Evolutionary conservation across 208 protist genomes (phyloP).

Genomic region (Strigomonas galati): DNA sequence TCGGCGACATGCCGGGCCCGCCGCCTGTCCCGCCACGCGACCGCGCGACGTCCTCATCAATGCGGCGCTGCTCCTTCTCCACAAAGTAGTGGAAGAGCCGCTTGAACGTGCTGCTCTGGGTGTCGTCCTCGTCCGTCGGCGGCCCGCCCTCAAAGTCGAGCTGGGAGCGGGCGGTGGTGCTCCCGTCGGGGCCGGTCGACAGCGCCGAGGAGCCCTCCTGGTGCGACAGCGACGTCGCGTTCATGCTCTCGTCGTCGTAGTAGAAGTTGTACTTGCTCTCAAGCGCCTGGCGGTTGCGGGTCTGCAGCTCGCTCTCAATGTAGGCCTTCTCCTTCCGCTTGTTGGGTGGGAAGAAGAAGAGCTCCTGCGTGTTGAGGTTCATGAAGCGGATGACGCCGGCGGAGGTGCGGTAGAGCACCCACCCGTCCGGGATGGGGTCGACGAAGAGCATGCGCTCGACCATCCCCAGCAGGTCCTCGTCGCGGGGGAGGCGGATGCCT

Average conservation of each 20-base stretch:
- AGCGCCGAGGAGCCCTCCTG: not conserved
- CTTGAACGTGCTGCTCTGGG: slow-evolving; percentile 44
- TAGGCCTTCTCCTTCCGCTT: slow-evolving; percentile 54
- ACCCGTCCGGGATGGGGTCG: slow-evolving; percentile 81
- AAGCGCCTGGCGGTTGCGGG: slow-evolving; percentile 68
- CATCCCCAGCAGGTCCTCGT: slow-evolving; percentile 76
- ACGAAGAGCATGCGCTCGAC: slow-evolving; percentile 83
- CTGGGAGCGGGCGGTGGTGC: slow-evolving; percentile 6
- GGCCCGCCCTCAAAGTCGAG: slow-evolving; percentile 39
- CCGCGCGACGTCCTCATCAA: slow-evolving; percentile 49
- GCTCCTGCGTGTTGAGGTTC: slow-evolving; percentile 87
- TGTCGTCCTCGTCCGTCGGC: slow-evolving; percentile 23
- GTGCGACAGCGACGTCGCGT: slow-evolving; percentile 13
- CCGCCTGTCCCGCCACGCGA: slow-evolving; percentile 21
- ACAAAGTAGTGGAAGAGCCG: slow-evolving; percentile 66
- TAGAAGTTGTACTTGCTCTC: slow-evolving; percentile 75
- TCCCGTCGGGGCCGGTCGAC: not conserved
- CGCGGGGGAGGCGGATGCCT: slow-evolving; percentile 75
- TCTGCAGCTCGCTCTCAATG: slow-evolving; percentile 64
- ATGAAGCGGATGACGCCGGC: slow-evolving; percentile 85
- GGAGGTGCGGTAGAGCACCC: slow-evolving; percentile 87
- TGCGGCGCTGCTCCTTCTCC: slow-evolving; percentile 52
- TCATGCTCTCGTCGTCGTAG: slow-evolving; percentile 58
- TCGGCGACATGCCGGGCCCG: not conserved
- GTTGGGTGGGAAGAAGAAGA: slow-evolving; percentile 81